These are phyloP conservation scores for Polychaeton citri DNA, from an alignment of 2,329 filamentous ascomycete species.

Conservation along the genomic window DNA sequence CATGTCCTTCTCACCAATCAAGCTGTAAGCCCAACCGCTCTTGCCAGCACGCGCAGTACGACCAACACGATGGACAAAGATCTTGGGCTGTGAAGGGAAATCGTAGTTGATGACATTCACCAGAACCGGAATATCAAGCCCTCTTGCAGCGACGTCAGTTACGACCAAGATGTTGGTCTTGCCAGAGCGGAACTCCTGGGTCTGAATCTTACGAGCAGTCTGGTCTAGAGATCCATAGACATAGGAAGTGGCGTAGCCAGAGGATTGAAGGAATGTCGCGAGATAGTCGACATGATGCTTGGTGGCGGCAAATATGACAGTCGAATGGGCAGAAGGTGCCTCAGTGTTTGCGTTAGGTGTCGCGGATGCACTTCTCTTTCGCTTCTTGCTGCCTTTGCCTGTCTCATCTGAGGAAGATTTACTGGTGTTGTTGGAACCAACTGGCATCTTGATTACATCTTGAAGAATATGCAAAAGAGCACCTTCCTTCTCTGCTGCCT, in stretches of 20 bases:
- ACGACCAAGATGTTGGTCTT: slow-evolving; percentile 84
- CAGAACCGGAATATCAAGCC: slow-evolving; percentile 92
- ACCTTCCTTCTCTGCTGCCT: slow-evolving; percentile 86
- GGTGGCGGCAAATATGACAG: slow-evolving; percentile 86
- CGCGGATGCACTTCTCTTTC: slow-evolving; percentile 48
- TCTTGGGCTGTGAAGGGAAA: slow-evolving; percentile 90
- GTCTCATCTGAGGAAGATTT: slow-evolving; percentile 32
- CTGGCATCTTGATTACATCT: slow-evolving; percentile 84
- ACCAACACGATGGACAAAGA: slow-evolving; percentile 92
- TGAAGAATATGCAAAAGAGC: slow-evolving; percentile 78
- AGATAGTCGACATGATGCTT: slow-evolving; percentile 98
- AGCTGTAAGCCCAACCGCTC: slow-evolving; percentile 87
- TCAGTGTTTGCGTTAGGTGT: slow-evolving; percentile 39
- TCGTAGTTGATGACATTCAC: slow-evolving; percentile 99
- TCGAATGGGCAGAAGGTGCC: slow-evolving; percentile 77
- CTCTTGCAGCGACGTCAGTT: slow-evolving; percentile 89
- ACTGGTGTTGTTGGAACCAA: slow-evolving; percentile 44
- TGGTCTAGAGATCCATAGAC: slow-evolving; percentile 93
- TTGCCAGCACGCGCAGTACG: slow-evolving; percentile 89
- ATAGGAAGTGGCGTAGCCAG: slow-evolving; percentile 83
- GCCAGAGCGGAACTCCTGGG: slow-evolving; percentile 76
- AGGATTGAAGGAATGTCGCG: slow-evolving; percentile 59
- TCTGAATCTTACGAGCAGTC: slow-evolving; percentile 79
- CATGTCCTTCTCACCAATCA: slow-evolving; percentile 75
- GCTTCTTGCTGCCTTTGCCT: slow-evolving; percentile 48